These are phyloP conservation scores for Pleochaeta shiraiana DNA, from an alignment of 2,329 filamentous ascomycete genomes.

Conservation along the genomic window DNA sequence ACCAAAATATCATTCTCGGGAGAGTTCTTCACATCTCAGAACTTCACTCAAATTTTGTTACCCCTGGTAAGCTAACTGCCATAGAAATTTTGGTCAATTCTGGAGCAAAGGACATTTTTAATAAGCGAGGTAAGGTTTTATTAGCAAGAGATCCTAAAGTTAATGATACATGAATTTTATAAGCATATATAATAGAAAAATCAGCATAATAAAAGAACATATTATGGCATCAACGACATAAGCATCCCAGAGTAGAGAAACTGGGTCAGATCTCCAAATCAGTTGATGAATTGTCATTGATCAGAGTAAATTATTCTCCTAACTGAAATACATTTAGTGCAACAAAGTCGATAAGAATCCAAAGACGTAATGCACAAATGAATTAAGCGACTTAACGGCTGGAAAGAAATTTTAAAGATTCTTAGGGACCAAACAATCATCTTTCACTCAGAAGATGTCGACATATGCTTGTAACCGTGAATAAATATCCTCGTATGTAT, in stretches of 20 bases:
- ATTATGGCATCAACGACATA: too few species aligned
- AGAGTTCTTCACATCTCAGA: not conserved
- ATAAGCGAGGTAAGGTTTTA: not conserved
- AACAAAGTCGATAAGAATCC: too few species aligned
- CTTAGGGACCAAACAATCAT: too few species aligned
- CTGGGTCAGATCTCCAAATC: not conserved
- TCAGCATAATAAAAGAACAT: too few species aligned
- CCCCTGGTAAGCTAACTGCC: not conserved
- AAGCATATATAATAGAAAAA: not conserved
- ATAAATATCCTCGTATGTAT: too few species aligned
- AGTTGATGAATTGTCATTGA: not conserved
- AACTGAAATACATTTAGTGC: not conserved
- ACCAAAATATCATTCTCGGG: not conserved
- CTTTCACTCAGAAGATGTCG: too few species aligned
- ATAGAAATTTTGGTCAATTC: not conserved
- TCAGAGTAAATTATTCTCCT: not conserved
- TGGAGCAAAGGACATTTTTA: not conserved
- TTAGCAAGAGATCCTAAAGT: not conserved
- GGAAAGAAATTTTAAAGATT: too few species aligned
- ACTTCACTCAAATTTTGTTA: not conserved
- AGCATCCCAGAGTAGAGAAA: not conserved
- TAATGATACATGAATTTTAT: not conserved
- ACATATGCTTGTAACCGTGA: too few species aligned
- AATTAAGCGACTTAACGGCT: too few species aligned
- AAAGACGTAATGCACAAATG: not conserved